A percentile compares a stretch with the other conserved stretches of the same genome.
Conservation (phyloP, 129 eudicot genomes). For the Heracleum sosnowskyi region DNA sequence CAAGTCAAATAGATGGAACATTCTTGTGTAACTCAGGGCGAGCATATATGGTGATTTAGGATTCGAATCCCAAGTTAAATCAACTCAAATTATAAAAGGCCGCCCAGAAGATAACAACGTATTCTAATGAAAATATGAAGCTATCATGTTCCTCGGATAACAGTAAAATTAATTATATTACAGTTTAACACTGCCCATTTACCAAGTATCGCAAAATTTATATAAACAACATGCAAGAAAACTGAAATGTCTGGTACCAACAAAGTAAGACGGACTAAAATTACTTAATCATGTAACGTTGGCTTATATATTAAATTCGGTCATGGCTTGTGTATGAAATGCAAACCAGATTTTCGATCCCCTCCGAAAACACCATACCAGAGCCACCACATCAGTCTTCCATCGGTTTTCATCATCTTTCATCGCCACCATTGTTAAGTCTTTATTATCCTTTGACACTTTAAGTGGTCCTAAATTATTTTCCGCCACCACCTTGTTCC, state of each 20-base stretch:
- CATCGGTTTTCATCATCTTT: background rate
- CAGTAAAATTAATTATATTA: too few species aligned
- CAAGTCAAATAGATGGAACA: too few species aligned
- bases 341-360: background rate
- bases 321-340: background rate
- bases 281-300: background rate
- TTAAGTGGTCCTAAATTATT: background rate
- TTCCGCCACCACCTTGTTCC: background rate
- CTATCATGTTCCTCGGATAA: too few species aligned
- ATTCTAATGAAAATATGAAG: too few species aligned
- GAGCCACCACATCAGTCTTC: background rate
- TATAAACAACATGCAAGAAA: too few species aligned
- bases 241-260: background rate
- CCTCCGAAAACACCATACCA: background rate
- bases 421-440: background rate
- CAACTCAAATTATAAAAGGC: too few species aligned
- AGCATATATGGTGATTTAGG: too few species aligned
- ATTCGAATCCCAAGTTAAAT: too few species aligned
- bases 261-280: background rate
- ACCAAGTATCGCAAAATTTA: too few species aligned
- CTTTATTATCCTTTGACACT: background rate
- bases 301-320: background rate
- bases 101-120: too few species aligned
- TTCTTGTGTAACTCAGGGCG: constrained; percentile 45
- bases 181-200: too few species aligned